phyloP scores from a whole-genome alignment of 306 rosid species.

The Dryas octopetala region DNA sequence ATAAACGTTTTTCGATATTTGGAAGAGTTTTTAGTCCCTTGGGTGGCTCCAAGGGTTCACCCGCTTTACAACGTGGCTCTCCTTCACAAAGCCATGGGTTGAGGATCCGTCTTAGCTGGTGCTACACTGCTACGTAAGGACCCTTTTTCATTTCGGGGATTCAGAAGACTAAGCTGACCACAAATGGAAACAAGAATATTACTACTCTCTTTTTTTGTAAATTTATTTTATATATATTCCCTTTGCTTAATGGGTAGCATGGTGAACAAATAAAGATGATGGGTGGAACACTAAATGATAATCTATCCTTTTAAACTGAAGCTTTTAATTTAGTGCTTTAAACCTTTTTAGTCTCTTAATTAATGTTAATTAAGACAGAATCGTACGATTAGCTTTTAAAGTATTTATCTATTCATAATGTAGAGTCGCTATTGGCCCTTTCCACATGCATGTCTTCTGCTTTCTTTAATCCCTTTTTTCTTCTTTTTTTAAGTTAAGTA shows the following conservation, averaged over 20 bases:
- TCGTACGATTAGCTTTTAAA: not conserved
- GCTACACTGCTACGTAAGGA: constrained; percentile 1
- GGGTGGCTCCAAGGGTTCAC: not conserved
- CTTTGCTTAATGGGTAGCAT: constrained; percentile 12
- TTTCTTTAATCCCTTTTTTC: not conserved
- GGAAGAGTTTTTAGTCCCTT: not conserved
- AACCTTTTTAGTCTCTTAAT: not conserved
- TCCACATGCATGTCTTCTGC: constrained; percentile 3
- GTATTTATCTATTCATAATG: not conserved
- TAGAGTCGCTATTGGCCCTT: not conserved
- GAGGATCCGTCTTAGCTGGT: constrained; percentile 25
- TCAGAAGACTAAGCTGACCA: constrained; percentile 18
- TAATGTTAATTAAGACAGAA: constrained; percentile 1
- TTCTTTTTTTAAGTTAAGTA: not conserved
- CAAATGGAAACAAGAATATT: constrained; percentile 25
- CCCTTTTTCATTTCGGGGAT: constrained; percentile 34
- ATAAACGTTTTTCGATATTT: no score
- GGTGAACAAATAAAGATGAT: not conserved
- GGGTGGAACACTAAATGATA: not conserved
- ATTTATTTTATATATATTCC: not conserved
- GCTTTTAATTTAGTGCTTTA: constrained; percentile 21
- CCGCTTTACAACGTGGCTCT: constrained; percentile 27
- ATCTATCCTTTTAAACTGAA: constrained; percentile 5
- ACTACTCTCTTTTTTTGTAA: not conserved
- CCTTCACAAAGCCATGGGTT: not conserved